Base-by-base conservation (phyloP, 2,329 filamentous ascomycete species). In the Sporothrix mexicana region DNA sequence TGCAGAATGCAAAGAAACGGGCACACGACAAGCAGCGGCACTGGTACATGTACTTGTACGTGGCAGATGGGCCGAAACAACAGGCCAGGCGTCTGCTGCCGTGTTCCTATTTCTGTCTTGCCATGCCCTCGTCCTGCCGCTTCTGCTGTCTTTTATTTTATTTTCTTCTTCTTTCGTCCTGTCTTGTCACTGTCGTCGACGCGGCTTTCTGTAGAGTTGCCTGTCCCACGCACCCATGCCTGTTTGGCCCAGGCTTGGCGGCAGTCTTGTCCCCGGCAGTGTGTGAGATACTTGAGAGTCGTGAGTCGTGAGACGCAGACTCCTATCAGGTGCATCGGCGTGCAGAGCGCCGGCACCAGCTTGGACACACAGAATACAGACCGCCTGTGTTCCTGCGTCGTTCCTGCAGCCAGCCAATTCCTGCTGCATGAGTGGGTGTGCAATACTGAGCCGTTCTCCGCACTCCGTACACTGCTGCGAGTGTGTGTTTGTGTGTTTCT, bases 321-420 rank as follows among this genome's bases (percentile, higher is more conserved):
- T 59, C 68, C 68, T 70, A 36, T 70, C 53, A 61, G 68, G 55
- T 70, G 57, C 69, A 62, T 61, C n/a, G 25, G 36, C 53, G 51
- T 70, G 53, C 68, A 43, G 66, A 49, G 23, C n/a, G 62, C 20
- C 53, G 23, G 23, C 53, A 57, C 23, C 53, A 13, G 12, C 12
- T 66, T 47, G 61, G 12, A 55, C 51, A 51, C 1, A 15, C 47
- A 12, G 20, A 20, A 17, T 30, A 23, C 66, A n/a, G 9, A 55
- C 64, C 47, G 47, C 66, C 23, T 68, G 66, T 68, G 66, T 68
- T 68, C 66, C 66, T 68, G 66, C 66, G 45, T 53, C 45, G 66
- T 68, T 68, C 47, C 66, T 68, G 45, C 66, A 41, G 66, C 30
- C 30, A 51, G 64, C 45, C 43, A 51, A 30, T 67, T 25, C 61